Evolutionary conservation across 306 rosid genomes (phyloP), one percentile per base, ranked within the genome.

Genomic region (Lathyrus oleraceus): DNA sequence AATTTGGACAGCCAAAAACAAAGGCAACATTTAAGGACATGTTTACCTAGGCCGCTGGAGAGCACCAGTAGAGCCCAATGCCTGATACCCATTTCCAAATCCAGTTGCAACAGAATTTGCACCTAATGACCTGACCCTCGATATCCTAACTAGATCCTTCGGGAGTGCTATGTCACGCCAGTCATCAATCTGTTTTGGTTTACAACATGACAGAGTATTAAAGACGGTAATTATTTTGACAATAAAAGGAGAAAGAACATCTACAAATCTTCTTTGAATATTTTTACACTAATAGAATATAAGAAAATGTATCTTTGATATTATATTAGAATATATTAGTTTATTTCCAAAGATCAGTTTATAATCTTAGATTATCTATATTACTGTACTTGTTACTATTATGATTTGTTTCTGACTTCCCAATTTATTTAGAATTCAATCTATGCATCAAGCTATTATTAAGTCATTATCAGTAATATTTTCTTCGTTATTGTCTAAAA

Each of bases 121-220:
- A 76, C 97, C 96, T 59, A 95, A 78, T 7, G 85, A 81, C 78
- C 97, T 84, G 20, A 85, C 85, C 75, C 95, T 89, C 0, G 84
- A 80, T 1, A 62, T 72, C 86, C 79, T 91, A 19, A 69, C 82
- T 15, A 82, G 78, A 27, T 95, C 96, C 79, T 82, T 89, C 0
- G 96, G 95, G 68, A 91, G 87, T 2, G 91, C 92, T 71, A 95
- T 82, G 67, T 95, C 99, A 71, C 96, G 96, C 99, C 99, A 95
- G 73, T 95, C 97, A 76, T 89, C 97, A 70, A 95, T 89, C 99
- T 95, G 85, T 81, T 71, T 42, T 74, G 76, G 42, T 43, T 52
- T 32, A 76, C 0, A 38, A 67, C 69, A 66, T 21, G 65, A 65
- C 10, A 15, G 1, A 39, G 8, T 30, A 68, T 43, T 15, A 20